Evolutionary conservation across 179 eudicot species (phyloP), one percentile per base, ranked within the genome.

Genomic region (Amaranthus tricolor): DNA sequence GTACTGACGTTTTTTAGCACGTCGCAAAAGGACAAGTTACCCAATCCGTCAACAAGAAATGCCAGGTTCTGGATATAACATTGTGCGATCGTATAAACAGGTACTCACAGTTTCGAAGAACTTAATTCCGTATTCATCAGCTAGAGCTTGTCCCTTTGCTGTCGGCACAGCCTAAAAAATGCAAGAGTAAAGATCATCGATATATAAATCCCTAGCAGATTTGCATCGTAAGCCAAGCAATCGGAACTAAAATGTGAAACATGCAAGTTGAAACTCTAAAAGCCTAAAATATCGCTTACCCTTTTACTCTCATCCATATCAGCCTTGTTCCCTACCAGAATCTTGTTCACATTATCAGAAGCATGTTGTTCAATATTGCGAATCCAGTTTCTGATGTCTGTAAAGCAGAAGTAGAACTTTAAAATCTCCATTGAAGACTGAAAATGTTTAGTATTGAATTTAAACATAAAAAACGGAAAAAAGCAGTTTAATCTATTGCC

Each of bases 271-370:
- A 48, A 49, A 43, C 11, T 60, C 69, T 49, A 60, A 66, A 66
- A 43, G 68, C 52, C 80, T 51, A 13, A 68, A 9, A 57, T 21
- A 53, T 19, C 20, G 17, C 81, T 59, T 84, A 90, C 94, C 90
- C 94, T 85, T 88, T 90, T 90, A 85, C 94, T 89, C 81, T 89
- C 94, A 53, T 89, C 94, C 95, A 90, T 88, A 61, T 90, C 95
- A 74, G 95, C 95, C 85, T 90, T 90, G 79, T 90, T 90, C 45
- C 95, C 92, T 47, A 90, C 90, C 81, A 90, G 84, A 64, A 90
- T 86, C 87, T 89, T 89, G 91, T 89, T 89, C 45, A 89, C 93
- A 66, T 89, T 89, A 78, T 89, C 93, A 20, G 93, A 89, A 77
- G 93, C 93, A 84, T 89, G 93, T 76, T 89, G 93, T 75, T 89